phyloP scores from a whole-genome alignment of 108 stramenopile genomes.

The Nitzschia sp. region DNA sequence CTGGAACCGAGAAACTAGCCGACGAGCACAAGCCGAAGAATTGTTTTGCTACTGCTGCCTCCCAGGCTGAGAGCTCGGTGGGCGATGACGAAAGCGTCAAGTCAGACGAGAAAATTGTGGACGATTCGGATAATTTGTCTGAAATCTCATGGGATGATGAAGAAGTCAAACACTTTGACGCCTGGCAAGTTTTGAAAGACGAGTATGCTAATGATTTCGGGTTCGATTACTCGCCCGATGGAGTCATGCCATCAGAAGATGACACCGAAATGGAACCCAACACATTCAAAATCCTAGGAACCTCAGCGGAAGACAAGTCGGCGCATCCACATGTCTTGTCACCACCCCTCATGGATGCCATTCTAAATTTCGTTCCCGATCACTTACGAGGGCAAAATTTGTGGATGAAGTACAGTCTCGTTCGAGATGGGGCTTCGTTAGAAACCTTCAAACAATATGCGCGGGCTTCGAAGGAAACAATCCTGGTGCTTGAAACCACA shows the following conservation, averaged over 20 bases:
- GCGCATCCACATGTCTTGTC: constrained; percentile 68
- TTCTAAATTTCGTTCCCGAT: constrained; percentile 58
- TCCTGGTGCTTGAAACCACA: constrained; percentile 77
- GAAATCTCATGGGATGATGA: constrained; percentile 40
- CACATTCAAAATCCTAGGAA: constrained; percentile 51
- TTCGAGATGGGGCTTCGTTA: constrained; percentile 76
- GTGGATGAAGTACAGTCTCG: constrained; percentile 79
- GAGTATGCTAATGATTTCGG: constrained; percentile 81
- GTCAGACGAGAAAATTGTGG: constrained; percentile 34
- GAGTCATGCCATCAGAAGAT: not conserved
- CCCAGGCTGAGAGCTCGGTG: not conserved
- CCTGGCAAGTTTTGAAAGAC: constrained; percentile 79
- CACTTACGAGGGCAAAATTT: constrained; percentile 45
- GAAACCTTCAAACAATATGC: constrained; percentile 56
- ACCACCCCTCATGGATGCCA: constrained; percentile 76
- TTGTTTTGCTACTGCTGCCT: not conserved
- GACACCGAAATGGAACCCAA: constrained; percentile 9
- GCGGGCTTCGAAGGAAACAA: constrained; percentile 57
- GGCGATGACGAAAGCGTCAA: constrained; percentile 2
- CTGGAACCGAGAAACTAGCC: not conserved
- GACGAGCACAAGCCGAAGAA: not conserved
- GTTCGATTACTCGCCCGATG: constrained; percentile 35
- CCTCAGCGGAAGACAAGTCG: constrained; percentile 44
- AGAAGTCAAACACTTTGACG: constrained; percentile 45
- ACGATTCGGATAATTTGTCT: constrained; percentile 26